Conservation (phyloP, 352 stramenopile genomes). For the Phytophthora syringae region DNA sequence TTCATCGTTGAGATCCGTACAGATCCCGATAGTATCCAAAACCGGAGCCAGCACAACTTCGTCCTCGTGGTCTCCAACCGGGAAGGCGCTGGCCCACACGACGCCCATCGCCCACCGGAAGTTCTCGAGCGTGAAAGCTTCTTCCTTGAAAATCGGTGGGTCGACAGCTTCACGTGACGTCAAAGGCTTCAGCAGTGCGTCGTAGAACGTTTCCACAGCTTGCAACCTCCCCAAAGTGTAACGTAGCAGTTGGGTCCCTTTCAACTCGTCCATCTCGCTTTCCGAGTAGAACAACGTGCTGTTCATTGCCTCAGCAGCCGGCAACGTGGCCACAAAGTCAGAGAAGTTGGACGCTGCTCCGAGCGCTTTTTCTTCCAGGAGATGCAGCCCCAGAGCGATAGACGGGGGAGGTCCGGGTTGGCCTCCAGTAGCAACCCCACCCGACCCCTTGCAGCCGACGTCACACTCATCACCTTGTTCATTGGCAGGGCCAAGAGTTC, state of each 20-base stretch:
- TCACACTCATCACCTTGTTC: conserved; percentile 47
- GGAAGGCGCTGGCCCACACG: conserved; percentile 51
- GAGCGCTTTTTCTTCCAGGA: conserved; percentile 53
- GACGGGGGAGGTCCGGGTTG: conserved; percentile 54
- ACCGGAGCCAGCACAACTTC: conserved; percentile 50
- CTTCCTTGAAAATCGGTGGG: conserved; percentile 49
- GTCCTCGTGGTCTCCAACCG: conserved; percentile 23
- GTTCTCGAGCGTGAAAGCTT: conserved; percentile 50
- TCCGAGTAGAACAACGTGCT: conserved; percentile 54
- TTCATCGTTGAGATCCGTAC: conserved; percentile 32
- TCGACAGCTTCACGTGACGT: conserved; percentile 46
- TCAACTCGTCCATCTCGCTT: conserved; percentile 37
- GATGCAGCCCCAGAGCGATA: conserved; percentile 48
- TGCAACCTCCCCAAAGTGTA: conserved; percentile 34
- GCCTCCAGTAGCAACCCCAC: conserved; percentile 46
- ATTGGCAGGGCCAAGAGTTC: conserved; percentile 43
- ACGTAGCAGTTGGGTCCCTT: conserved; percentile 49
- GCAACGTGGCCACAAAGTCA: conserved; percentile 37
- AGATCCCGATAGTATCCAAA: conserved; percentile 49
- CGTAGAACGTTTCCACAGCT: conserved; percentile 48
- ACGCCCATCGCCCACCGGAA: conserved; percentile 58
- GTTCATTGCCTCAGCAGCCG: conserved; percentile 29
- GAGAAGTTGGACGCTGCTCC: conserved; percentile 50
- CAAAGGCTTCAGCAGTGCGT: conserved; percentile 41
- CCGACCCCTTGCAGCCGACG: conserved; percentile 34